Evolutionary conservation across 306 rosid genomes (phyloP).

Genomic region (Lagenaria siceraria): DNA sequence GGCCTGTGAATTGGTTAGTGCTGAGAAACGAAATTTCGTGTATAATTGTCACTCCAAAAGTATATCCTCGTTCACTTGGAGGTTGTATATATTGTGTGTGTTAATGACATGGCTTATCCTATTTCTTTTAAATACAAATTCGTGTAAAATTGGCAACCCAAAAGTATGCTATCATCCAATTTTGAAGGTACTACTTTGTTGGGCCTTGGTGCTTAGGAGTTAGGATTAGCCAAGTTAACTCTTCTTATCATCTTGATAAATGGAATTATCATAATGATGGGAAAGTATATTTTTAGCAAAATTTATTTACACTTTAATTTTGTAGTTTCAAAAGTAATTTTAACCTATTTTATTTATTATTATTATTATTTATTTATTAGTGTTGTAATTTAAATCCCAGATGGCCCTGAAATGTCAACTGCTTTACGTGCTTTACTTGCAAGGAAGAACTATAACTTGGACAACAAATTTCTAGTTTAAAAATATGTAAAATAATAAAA

Average conservation of each 20-base stretch:
- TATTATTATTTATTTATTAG: not conserved
- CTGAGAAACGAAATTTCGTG: not conserved
- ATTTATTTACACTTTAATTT: not conserved
- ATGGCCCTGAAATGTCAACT: not conserved
- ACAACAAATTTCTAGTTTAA: not conserved
- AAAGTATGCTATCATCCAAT: not conserved
- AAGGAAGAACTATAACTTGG: not conserved
- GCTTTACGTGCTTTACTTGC: not conserved
- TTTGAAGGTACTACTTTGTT: not conserved
- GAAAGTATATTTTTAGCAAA: not conserved
- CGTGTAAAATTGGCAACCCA: not conserved
- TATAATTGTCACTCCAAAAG: not conserved
- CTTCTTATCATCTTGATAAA: not conserved
- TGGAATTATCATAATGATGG: not conserved
- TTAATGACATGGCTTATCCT: not conserved
- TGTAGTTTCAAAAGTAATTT: not conserved
- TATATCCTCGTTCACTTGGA: not conserved
- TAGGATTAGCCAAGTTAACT: not conserved
- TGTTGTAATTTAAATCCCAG: not conserved
- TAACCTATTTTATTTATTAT: not conserved
- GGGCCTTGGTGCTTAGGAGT: not conserved
- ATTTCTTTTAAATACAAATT: not conserved
- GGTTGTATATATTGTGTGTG: not conserved
- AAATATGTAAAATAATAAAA: not conserved
- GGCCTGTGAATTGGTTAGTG: not conserved